Percentiles rank a stretch among this genome's conserved stretches.
Evolutionary conservation across 176 grass and related monocot genomes (phyloP).

Genomic region (Lolium multiflorum): DNA sequence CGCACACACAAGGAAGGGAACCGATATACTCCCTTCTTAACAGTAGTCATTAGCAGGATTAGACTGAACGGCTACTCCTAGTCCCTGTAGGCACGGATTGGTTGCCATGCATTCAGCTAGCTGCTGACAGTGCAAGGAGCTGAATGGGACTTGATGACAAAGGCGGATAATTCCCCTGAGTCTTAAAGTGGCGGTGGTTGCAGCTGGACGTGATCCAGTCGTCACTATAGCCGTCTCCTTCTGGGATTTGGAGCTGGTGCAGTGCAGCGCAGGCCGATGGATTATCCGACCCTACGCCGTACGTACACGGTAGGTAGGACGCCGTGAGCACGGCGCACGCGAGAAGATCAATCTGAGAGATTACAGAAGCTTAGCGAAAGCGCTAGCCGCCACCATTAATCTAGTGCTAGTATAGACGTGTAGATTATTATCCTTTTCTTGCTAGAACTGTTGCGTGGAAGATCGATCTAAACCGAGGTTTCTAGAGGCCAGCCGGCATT

Average conservation of each 20-base stretch:
- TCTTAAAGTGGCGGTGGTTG: conserved; percentile 31
- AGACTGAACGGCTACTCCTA: too few relatives aligned
- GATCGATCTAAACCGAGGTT: background rate
- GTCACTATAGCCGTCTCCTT: background rate
- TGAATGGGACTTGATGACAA: background rate
- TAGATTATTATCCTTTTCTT: background rate
- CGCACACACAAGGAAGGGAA: background rate
- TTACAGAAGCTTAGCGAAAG: background rate
- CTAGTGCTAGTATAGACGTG: background rate
- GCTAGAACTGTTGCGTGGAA: background rate
- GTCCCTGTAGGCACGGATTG: background rate
- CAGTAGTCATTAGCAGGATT: background rate
- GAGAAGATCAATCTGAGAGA: background rate
- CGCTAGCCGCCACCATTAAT: background rate
- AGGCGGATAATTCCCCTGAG: background rate
- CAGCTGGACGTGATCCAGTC: background rate
- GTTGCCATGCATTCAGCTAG: background rate
- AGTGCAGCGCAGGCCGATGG: background rate
- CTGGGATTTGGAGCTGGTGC: conserved; percentile 11
- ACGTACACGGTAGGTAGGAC: background rate
- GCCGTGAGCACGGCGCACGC: background rate
- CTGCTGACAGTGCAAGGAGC: background rate
- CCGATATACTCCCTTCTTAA: background rate
- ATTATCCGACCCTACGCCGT: background rate
- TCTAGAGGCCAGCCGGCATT: background rate